These are phyloP conservation scores for Nevesoporus exiguus DNA, from an alignment of 768 basidiomycete genomes.

Conservation along the genomic window DNA sequence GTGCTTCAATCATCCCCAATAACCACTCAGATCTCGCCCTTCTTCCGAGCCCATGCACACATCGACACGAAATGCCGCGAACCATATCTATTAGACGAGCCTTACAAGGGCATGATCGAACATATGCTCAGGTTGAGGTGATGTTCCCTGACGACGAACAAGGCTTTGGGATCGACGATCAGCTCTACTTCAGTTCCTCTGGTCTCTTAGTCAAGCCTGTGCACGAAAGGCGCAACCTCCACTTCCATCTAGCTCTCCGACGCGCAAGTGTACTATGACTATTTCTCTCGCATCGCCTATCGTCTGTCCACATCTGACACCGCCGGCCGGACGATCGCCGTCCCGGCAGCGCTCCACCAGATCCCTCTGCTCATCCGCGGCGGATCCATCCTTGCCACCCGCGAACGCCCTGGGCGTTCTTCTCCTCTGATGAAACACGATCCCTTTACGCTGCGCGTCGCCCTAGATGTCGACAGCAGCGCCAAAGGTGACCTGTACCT, in stretches of 20 bases:
- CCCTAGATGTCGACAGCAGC: slow-evolving; percentile 53
- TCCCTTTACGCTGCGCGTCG: slow-evolving; percentile 88
- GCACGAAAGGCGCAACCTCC: slow-evolving; percentile 59
- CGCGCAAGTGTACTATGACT: slow-evolving; percentile 93
- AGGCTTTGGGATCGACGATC: slow-evolving; percentile 90
- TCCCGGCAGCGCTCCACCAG: slow-evolving; percentile 76
- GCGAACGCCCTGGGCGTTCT: slow-evolving; percentile 82
- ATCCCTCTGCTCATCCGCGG: slow-evolving; percentile 88
- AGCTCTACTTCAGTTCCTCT: slow-evolving; percentile 86
- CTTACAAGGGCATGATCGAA: slow-evolving; percentile 79
- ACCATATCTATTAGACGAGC: slow-evolving; percentile 88
- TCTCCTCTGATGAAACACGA: slow-evolving; percentile 87
- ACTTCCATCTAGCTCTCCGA: slow-evolving; percentile 82
- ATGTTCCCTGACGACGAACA: slow-evolving; percentile 84
- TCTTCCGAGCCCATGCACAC: slow-evolving; percentile 98
- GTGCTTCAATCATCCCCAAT: too few species aligned
- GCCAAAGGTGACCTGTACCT: slow-evolving; percentile 89
- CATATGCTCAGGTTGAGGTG: slow-evolving; percentile 77
- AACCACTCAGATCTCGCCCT: too few species aligned
- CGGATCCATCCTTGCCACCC: slow-evolving; percentile 84
- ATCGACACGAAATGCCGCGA: slow-evolving; percentile 97
- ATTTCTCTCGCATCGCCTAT: slow-evolving; percentile 70
- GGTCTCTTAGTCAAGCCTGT: slow-evolving; percentile 92
- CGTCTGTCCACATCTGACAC: slow-evolving; percentile 46
- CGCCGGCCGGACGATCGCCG: slow-evolving; percentile 64